Percentiles rank a stretch among this genome's conserved stretches.
These are phyloP conservation scores for Cucurbita pepo DNA, from an alignment of 306 rosid genomes.

Conservation along the genomic window DNA sequence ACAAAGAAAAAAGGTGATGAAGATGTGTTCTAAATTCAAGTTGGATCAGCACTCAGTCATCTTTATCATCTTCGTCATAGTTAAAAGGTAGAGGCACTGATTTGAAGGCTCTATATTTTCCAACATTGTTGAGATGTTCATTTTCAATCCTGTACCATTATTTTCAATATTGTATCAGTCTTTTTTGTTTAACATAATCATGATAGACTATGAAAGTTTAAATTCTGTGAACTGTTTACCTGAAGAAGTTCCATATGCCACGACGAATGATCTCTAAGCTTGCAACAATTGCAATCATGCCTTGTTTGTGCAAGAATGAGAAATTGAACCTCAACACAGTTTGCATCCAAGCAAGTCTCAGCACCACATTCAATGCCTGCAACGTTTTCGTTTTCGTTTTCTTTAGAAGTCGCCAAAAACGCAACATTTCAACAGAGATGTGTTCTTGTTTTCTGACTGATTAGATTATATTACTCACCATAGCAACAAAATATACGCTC, in stretches of 20 bases:
- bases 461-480: conserved; percentile 18
- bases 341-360: conserved; percentile 65
- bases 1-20: not conserved
- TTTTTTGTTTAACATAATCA: not conserved
- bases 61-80: conserved; percentile 5
- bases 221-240: conserved; percentile 12
- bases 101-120: not conserved
- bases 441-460: not conserved
- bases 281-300: conserved; percentile 26
- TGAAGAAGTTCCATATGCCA: conserved; percentile 67
- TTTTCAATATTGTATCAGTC: not conserved
- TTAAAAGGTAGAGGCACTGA: conserved; percentile 1
- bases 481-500: conserved; percentile 43
- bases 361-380: conserved; percentile 48
- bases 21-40: not conserved
- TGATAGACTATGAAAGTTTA: not conserved
- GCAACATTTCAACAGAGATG: not conserved
- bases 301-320: conserved; percentile 24
- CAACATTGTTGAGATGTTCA: conserved; percentile 3
- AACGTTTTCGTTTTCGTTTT: not conserved
- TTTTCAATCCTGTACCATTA: not conserved
- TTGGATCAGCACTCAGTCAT: not conserved
- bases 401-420: not conserved
- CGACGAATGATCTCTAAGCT: conserved; percentile 53
- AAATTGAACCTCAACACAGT: conserved; percentile 25